Base-by-base conservation (phyloP, 345 rosid species). In the Physaria fendleri region DNA sequence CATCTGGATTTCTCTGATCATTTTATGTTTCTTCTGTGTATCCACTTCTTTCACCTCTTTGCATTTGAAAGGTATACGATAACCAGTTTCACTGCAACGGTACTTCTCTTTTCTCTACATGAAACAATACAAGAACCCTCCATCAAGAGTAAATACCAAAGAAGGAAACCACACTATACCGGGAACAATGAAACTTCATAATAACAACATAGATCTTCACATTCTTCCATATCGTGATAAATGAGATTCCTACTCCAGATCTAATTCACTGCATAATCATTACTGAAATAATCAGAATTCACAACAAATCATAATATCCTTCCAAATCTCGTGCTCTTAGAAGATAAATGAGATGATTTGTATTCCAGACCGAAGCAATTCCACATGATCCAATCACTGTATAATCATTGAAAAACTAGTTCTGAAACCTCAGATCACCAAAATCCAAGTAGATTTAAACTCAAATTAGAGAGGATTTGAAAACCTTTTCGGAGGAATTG, bases 11-110 rank as follows among this genome's bases (percentile, higher is more conserved):
- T 55, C 77, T 50, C 22, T 85, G 72, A 59, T 21, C 45, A 33
- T 74, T 77, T 18, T 71, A 69, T 49, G 76, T 41, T 13, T 79
- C 78, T 35, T 66, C 8, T 65, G 52, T 10, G 61, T 21, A 56
- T 13, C 48, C 51, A 59, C 74, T 59, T 35, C 74, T 64, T 39
- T 67, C 27, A 57, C 63, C 68, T 79, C 85, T 61, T 78, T 71
- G 64, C 97, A 92, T 76, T 79, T 84, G 22, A 92, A 71, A 42
- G 94, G 91, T 74, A 92, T 86, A 0, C 94, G 94, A 72, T 92
- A 88, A 15, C 97, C 91, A 0, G 97, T 92, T 82, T 88, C 98
- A 68, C 98, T 88, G 59, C 98, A 92, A 11, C 89, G 89, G 71
- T 80, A 88, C 58, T 81, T 83, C 15, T 70, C 76, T 63, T 80